phyloP scores from a whole-genome alignment of 192 early-diverging fungal species.

The Pilaira anomala region DNA sequence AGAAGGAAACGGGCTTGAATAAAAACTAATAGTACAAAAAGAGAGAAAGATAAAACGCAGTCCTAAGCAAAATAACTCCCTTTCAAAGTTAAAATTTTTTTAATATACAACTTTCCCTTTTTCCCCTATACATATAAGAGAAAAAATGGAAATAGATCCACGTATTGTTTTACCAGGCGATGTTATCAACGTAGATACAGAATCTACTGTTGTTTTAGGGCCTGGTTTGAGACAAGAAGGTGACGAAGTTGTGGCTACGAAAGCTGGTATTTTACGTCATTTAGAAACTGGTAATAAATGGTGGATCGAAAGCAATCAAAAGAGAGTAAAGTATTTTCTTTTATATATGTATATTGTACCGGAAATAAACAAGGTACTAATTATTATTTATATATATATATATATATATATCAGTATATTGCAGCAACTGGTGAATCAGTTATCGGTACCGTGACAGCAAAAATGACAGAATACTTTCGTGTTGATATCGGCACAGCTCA shows the following conservation, averaged over 20 bases:
- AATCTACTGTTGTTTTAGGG: slow-evolving; percentile 60
- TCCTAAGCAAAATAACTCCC: too few relatives aligned
- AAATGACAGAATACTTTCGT: slow-evolving; percentile 72
- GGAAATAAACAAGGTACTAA: neutral
- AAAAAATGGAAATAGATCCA: too few relatives aligned
- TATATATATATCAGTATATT: too few relatives aligned
- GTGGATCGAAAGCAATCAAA: slow-evolving; percentile 83
- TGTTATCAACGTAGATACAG: slow-evolving; percentile 32
- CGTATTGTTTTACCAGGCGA: slow-evolving; percentile 53
- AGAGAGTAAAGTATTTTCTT: slow-evolving; percentile 50
- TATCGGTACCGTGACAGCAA: slow-evolving; percentile 72
- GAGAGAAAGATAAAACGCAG: too few relatives aligned
- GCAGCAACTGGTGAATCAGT: slow-evolving; percentile 83
- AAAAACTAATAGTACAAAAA: too few relatives aligned
- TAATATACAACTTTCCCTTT: too few relatives aligned
- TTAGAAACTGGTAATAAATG: slow-evolving; percentile 41
- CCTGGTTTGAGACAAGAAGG: slow-evolving; percentile 76
- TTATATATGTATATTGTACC: neutral
- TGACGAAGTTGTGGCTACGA: slow-evolving; percentile 61
- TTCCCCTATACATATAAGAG: too few relatives aligned
- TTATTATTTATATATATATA: neutral
- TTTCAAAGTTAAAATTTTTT: too few relatives aligned
- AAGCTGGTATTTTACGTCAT: slow-evolving; percentile 72
- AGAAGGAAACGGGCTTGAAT: too few relatives aligned
- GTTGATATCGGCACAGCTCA: slow-evolving; percentile 96